These are phyloP conservation scores for Salix udensis DNA, from an alignment of 345 rosid species.

Conservation along the genomic window DNA sequence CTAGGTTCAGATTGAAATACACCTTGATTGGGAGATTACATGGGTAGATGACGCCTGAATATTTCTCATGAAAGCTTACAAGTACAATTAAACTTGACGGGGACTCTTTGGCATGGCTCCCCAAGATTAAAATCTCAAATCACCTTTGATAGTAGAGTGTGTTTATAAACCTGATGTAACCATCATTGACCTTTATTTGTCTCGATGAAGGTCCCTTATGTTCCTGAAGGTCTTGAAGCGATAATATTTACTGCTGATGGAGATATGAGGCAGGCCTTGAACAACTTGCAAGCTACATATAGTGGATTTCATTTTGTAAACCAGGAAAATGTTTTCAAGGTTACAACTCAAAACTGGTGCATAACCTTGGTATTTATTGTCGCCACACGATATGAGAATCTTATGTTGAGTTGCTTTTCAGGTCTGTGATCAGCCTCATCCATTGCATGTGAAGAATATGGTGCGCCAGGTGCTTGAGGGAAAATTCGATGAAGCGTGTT, in stretches of 20 bases:
- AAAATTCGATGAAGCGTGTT: constrained; percentile 82
- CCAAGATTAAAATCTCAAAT: neutral
- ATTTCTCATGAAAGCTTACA: neutral
- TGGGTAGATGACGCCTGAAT: neutral
- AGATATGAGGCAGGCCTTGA: constrained; percentile 98
- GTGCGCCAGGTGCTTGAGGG: constrained; percentile 77
- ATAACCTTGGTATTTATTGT: neutral
- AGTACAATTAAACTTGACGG: neutral
- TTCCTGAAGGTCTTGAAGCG: constrained; percentile 96
- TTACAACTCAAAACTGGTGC: constrained; percentile 13
- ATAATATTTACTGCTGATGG: constrained; percentile 98
- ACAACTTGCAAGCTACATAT: constrained; percentile 88
- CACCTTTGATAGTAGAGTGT: neutral
- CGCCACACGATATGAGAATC: neutral
- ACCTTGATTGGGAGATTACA: neutral
- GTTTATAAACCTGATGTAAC: neutral
- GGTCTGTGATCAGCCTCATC: constrained; percentile 99
- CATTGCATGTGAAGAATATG: constrained; percentile 88
- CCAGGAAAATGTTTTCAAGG: constrained; percentile 98
- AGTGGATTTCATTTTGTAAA: constrained; percentile 93
- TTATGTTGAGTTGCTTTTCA: constrained; percentile 18
- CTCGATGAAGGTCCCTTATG: constrained; percentile 70
- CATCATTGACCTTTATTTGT: constrained; percentile 14
- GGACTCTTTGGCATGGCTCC: neutral
- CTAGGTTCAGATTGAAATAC: neutral